Evolutionary conservation across 257 asterid species (phyloP), one percentile per base, ranked within the genome.

Genomic region (Rubia yunnanensis): DNA sequence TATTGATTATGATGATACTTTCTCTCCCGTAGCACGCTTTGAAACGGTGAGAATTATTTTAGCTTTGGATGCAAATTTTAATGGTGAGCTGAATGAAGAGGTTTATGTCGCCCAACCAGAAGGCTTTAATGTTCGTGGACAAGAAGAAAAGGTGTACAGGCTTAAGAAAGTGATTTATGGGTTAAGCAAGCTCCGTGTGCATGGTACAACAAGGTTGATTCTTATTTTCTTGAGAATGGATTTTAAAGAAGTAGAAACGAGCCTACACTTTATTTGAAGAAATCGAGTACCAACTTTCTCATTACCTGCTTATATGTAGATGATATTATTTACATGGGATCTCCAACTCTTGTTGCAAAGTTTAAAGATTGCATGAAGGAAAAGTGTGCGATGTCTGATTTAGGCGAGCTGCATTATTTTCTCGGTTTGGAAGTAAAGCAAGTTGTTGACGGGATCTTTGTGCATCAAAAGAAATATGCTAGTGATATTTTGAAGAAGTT

Each of bases 101-200:
- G 46, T 41, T 56, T 57, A 57, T 68, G 67, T 59, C 10, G 6
- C 67, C 10, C 72, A 67, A 31, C 61, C 50, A 24, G 50, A 58
- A 46, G 56, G 26, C n/a, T 49, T 49, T 22, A 7, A 14, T 17
- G 22, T 49, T 49, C 22, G 13, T 13, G 55, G 55, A 13, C 5
- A 15, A 17, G 55, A 49, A 17, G 55, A 13, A 17, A 17, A 49
- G n/a, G 55, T 49, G 7, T 49, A 49, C 56, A 49, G 3, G 23
- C 22, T 18, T 4, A 49, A 5, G 6, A 49, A 18, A 18, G 56
- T 22, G 1, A 3, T 28, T 28, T 28, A 26, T 1, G 5, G 5
- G 46, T 22, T 38, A 20, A 34, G 58, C 1, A 35, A 67, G 61
- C 65, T 0, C 27, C 69, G 32, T 1, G 22, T 13, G 0, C 52